A percentile compares a stretch with the other conserved stretches of the same genome.
Conservation (phyloP, 2,329 filamentous ascomycete species). For the Botrytis hyacinthi region DNA sequence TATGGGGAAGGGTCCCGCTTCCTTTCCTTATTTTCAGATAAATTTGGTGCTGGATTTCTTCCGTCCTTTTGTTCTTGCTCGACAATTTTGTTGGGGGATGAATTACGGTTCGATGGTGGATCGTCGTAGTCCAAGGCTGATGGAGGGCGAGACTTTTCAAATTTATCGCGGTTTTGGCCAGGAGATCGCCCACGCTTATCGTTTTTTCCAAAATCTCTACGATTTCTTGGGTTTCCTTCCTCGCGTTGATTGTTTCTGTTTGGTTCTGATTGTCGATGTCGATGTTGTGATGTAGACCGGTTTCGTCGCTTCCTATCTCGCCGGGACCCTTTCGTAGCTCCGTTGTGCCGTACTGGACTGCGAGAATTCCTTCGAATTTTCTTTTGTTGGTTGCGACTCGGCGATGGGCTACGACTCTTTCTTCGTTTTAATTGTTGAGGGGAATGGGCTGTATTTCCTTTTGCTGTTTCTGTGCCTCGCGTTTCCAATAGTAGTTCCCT, state of each 20-base stretch:
- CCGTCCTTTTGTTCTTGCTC: conserved; percentile 27
- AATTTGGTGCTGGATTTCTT: conserved; percentile 30
- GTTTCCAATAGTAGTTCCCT: conserved; percentile 38
- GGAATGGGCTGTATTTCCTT: conserved; percentile 34
- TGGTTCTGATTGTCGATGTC: conserved; percentile 34
- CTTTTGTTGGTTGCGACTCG: conserved; percentile 37
- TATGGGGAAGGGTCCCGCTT: conserved; percentile 30
- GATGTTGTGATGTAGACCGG: conserved; percentile 33
- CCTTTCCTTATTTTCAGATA: conserved; percentile 27
- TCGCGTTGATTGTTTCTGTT: conserved; percentile 26
- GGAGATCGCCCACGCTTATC: conserved; percentile 36
- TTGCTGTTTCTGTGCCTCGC: conserved; percentile 38
- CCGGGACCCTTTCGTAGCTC: conserved; percentile 27
- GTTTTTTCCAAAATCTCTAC: conserved; percentile 30
- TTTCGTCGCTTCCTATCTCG: conserved; percentile 33
- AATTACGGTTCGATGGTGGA: conserved; percentile 23
- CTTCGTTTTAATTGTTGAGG: conserved; percentile 39
- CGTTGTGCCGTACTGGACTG: conserved; percentile 35
- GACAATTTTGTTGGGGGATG: conserved; percentile 25
- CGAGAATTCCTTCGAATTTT: conserved; percentile 36
- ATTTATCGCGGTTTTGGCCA: conserved; percentile 32
- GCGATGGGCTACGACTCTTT: conserved; percentile 39
- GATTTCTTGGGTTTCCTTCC: conserved; percentile 32
- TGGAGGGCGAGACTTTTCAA: conserved; percentile 27
- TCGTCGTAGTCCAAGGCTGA: conserved; percentile 23